These are phyloP conservation scores for Melampsora larici-populina DNA, from an alignment of 1,284 basidiomycete genomes.

Conservation along the genomic window DNA sequence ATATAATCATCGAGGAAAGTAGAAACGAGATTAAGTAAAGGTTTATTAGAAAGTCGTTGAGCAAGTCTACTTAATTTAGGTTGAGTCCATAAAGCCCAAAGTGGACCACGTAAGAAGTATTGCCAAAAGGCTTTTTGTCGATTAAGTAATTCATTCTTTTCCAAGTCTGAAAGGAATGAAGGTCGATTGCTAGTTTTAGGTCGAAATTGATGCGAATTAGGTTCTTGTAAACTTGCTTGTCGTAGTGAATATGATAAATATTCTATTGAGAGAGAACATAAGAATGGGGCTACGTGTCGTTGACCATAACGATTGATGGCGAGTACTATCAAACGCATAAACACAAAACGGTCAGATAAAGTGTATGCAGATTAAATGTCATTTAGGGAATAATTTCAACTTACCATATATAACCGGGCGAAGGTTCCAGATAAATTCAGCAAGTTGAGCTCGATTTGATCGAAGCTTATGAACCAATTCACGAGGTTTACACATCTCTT, in stretches of 20 bases:
- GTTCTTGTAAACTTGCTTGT: constrained; percentile 3
- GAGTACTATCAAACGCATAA: constrained; percentile 45
- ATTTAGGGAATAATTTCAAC: constrained; percentile 7
- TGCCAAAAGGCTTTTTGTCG: constrained; percentile 75
- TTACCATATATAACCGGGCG: constrained; percentile 52
- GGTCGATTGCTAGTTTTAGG: constrained; percentile 3
- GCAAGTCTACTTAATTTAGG: constrained; percentile 69
- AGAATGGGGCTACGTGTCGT: constrained; percentile 49
- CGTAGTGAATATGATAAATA: constrained; percentile 49
- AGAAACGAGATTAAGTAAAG: constrained; percentile 71
- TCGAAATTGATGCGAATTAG: neutral
- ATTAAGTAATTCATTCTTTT: constrained; percentile 67
- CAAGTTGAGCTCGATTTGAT: constrained; percentile 42
- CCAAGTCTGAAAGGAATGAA: constrained; percentile 50
- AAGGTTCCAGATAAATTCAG: constrained; percentile 53
- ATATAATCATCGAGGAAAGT: constrained; percentile 82
- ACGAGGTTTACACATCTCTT: constrained; percentile 49
- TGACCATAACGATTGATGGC: constrained; percentile 50
- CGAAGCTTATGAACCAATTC: constrained; percentile 49
- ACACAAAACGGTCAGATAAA: neutral
- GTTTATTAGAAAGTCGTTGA: constrained; percentile 63
- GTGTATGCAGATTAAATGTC: neutral
- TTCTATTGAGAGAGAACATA: constrained; percentile 51
- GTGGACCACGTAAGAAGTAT: constrained; percentile 81
- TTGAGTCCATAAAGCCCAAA: constrained; percentile 83